These are phyloP conservation scores for Hordeum marinum DNA, from an alignment of 176 grass and related monocot species.

Conservation along the genomic window DNA sequence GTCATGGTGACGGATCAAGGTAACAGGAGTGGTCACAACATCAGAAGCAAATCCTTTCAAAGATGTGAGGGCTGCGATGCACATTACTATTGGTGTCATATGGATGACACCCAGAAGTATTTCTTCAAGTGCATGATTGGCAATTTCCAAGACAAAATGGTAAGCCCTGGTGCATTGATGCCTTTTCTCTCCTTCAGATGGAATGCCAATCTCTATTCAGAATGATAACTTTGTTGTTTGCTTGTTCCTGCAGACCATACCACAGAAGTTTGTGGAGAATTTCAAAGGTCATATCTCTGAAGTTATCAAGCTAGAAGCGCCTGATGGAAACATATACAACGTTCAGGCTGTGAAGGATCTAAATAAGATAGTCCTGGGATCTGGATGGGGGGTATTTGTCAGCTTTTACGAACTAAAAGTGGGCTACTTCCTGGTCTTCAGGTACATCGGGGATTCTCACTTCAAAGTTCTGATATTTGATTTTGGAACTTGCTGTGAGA, in stretches of 20 bases:
- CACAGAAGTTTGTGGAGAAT: constrained; percentile 34
- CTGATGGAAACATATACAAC: constrained; percentile 23
- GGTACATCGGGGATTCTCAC: constrained; percentile 24
- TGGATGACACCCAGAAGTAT: neutral
- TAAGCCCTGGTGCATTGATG: neutral
- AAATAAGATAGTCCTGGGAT: constrained; percentile 15
- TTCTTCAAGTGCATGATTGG: constrained; percentile 16
- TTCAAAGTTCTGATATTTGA: constrained; percentile 52
- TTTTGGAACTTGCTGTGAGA: constrained; percentile 25
- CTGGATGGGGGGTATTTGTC: constrained; percentile 47
- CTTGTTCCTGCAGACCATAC: constrained; percentile 25
- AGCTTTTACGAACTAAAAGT: constrained; percentile 12
- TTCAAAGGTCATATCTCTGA: constrained; percentile 22
- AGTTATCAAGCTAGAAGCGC: constrained; percentile 30
- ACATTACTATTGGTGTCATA: constrained; percentile 7
- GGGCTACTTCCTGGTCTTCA: constrained; percentile 38
- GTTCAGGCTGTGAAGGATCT: constrained; percentile 15
- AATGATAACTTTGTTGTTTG: neutral
- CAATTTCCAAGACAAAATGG: constrained; percentile 3
- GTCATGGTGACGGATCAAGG: neutral
- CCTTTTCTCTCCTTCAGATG: neutral
- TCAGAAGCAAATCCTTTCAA: neutral
- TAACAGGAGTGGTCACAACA: neutral
- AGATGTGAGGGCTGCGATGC: neutral
- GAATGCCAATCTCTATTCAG: neutral